A percentile compares a stretch with the other conserved stretches of the same genome.
Conservation (phyloP, 441 rosid genomes). For the Melastoma candidum region DNA sequence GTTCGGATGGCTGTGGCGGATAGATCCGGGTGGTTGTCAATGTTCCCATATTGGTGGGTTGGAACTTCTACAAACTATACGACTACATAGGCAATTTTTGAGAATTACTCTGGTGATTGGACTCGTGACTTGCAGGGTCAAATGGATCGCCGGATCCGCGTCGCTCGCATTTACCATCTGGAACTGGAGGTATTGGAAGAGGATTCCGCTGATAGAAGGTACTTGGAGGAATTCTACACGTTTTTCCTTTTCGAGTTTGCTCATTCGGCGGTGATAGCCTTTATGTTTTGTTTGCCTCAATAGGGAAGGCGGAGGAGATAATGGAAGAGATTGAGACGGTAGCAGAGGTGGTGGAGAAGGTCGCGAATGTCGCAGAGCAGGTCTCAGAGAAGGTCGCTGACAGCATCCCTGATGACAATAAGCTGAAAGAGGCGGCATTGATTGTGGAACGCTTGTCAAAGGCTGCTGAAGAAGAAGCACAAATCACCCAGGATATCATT, state of each 20-base stretch:
- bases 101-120: too few species aligned
- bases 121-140: conserved; percentile 37
- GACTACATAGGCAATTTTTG: too few species aligned
- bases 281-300: background rate
- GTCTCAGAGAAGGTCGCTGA: conserved; percentile 38
- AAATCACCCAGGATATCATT: conserved; percentile 26
- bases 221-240: background rate
- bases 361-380: conserved; percentile 39
- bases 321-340: conserved; percentile 36
- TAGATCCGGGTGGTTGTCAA: too few species aligned
- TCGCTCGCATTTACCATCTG: conserved; percentile 41
- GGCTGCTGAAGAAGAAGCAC: conserved; percentile 54
- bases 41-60: too few species aligned
- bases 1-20: too few species aligned
- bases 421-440: conserved; percentile 45
- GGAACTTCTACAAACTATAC: too few species aligned
- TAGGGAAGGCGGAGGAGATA: conserved; percentile 44
- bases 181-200: conserved; percentile 31
- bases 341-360: conserved; percentile 62
- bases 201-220: conserved; percentile 46
- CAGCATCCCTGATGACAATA: conserved; percentile 31
- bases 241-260: conserved; percentile 1
- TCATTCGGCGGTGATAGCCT: background rate
- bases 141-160: conserved; percentile 47
- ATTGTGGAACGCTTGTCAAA: conserved; percentile 41